These are phyloP conservation scores for Arachis hypogaea DNA, from an alignment of 306 rosid genomes.

Conservation along the genomic window DNA sequence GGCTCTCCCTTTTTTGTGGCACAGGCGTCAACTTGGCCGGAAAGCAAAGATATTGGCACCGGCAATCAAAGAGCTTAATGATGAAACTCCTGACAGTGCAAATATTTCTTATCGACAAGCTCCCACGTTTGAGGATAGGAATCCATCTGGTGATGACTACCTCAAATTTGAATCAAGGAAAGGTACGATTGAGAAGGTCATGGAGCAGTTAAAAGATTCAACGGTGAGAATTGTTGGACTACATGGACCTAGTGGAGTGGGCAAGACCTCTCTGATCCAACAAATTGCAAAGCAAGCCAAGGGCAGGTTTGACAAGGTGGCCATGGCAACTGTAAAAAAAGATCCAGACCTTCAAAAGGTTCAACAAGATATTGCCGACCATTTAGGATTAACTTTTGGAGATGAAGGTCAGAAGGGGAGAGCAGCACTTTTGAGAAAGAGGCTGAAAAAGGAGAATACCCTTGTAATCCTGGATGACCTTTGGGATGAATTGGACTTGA, in stretches of 20 bases:
- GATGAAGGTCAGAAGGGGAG: conserved; percentile 12
- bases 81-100: neutral
- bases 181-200: neutral
- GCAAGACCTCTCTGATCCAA: conserved; percentile 4
- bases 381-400: neutral
- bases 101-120: neutral
- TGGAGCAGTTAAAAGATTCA: neutral
- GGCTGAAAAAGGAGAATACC: neutral
- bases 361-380: conserved; percentile 11
- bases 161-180: neutral
- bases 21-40: neutral
- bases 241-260: conserved; percentile 4
- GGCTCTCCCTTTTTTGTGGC: neutral
- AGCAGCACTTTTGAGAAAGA: neutral
- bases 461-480: conserved; percentile 28
- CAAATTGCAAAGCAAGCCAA: neutral
- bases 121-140: neutral
- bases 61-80: neutral
- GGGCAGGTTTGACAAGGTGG: conserved; percentile 6
- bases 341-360: neutral
- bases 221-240: neutral
- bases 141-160: neutral
- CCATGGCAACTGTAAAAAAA: neutral
- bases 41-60: neutral
- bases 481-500: conserved; percentile 15